phyloP scores from a whole-genome alignment of 75 land plant species.

The Isoetes taiwanensis region DNA sequence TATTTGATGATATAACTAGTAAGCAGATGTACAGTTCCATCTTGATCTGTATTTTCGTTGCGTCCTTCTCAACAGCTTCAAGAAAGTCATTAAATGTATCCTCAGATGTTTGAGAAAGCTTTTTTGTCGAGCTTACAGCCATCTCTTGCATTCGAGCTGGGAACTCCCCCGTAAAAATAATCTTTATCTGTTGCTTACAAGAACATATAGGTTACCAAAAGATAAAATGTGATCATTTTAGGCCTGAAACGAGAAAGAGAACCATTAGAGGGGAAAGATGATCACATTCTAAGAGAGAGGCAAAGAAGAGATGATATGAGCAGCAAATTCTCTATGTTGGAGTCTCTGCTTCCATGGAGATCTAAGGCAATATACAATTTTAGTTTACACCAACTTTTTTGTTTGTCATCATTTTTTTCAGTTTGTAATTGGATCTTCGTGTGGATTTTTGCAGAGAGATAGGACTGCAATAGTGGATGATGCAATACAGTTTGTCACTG shows the following conservation, averaged over 20 bases:
- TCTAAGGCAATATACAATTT: slow-evolving; percentile 11
- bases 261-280: not conserved
- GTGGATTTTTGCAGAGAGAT: slow-evolving; percentile 3
- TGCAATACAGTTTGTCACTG: slow-evolving; percentile 12
- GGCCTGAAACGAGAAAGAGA: no score
- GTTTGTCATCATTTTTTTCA: no score
- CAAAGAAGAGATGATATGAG: slow-evolving; percentile 14
- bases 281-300: slow-evolving; percentile 10
- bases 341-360: slow-evolving; percentile 9
- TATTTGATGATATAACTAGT: slow-evolving; percentile 96
- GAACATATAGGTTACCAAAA: no score
- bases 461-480: slow-evolving; percentile 13
- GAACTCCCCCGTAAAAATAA: slow-evolving; percentile 57
- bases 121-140: slow-evolving; percentile 51
- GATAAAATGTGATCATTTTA: no score
- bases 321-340: slow-evolving; percentile 11
- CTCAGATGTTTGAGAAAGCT: slow-evolving; percentile 75
- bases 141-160: slow-evolving; percentile 60
- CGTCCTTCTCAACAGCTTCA: slow-evolving; percentile 92
- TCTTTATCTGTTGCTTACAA: slow-evolving; percentile 67
- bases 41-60: slow-evolving; percentile 65
- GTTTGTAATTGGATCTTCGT: not conserved
- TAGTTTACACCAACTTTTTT: no score
- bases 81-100: slow-evolving; percentile 90
- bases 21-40: slow-evolving; percentile 93